Evolutionary conservation across 305 asterid species (phyloP), one percentile per base, ranked within the genome.

Genomic region (Fraxinus nigra): DNA sequence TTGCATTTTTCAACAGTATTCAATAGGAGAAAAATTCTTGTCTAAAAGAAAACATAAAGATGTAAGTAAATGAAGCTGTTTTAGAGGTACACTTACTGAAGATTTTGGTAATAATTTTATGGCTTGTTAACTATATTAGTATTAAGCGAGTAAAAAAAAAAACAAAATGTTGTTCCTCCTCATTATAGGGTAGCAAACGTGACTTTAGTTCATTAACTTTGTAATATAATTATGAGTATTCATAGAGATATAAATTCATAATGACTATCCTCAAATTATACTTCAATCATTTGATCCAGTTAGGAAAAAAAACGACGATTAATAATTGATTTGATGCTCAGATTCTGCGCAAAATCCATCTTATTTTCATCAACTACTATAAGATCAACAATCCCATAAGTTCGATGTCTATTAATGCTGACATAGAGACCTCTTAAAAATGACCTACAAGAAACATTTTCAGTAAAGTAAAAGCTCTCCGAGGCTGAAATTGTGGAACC

Each of bases 401-500:
- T 51, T 51, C 7, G 3, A 2, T n/a, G 16, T 51, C 22, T 51
- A 7, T 51, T 16, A 30, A 30, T 30, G 61, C 22, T 16, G 56
- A 51, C 61, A 51, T 51, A 51, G 16, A 14, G 3, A 14, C 67
- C 28, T 8, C 1, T 59, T 73, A 74, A 56, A 34, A 75, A 59
- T 63, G 46, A 37, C 46, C 54, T 10, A 79, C 76, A 2, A 87
- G 3, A 13, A 84, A 85, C 82, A 78, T 75, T 24, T 46, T 82
- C 2, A 87, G 65, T 77, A 87, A 35, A 72, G 87, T 79, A 51
- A 85, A 82, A 54, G 86, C 89, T 73, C 87, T 80, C 10, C 82
- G 85, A 30, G 90, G 89, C 61, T 87, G 88, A 43, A 77, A 84
- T 34, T 85, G 82, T 14, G 90, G 90, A 70, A 87, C 90, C 80